Evolutionary conservation across 306 rosid genomes (phyloP).

Genomic region (cucumber (Cucumis sativus)): DNA sequence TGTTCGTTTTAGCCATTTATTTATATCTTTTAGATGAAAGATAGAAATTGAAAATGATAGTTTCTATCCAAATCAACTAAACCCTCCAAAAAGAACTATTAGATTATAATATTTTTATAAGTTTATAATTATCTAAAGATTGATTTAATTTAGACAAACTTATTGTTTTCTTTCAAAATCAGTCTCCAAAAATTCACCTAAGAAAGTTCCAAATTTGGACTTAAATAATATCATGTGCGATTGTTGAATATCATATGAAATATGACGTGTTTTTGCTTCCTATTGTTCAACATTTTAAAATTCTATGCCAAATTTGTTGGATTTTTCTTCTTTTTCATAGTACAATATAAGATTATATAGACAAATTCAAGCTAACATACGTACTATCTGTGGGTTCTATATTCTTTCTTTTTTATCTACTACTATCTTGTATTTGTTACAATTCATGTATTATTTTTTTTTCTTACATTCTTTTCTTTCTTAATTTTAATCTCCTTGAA

Average conservation of each 20-base stretch:
- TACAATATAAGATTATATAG: neutral
- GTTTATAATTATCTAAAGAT: neutral
- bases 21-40: too few relatives aligned
- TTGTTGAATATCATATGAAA: neutral
- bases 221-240: neutral
- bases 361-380: neutral
- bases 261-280: neutral
- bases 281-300: neutral
- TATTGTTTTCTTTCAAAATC: neutral
- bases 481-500: neutral
- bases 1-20: too few relatives aligned
- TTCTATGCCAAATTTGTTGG: neutral
- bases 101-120: neutral
- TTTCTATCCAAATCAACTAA: neutral
- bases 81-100: neutral
- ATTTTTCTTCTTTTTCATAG: neutral
- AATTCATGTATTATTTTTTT: neutral
- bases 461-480: neutral
- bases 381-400: slow-evolving; percentile 5
- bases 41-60: too few relatives aligned
- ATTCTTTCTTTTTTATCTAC: neutral
- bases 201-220: slow-evolving; percentile 1
- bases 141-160: neutral
- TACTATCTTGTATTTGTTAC: neutral
- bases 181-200: neutral